A percentile compares a stretch with the other conserved stretches of the same genome.
Conservation (phyloP, 768 basidiomycete genomes). For the Macrolepiota dolichaula region DNA sequence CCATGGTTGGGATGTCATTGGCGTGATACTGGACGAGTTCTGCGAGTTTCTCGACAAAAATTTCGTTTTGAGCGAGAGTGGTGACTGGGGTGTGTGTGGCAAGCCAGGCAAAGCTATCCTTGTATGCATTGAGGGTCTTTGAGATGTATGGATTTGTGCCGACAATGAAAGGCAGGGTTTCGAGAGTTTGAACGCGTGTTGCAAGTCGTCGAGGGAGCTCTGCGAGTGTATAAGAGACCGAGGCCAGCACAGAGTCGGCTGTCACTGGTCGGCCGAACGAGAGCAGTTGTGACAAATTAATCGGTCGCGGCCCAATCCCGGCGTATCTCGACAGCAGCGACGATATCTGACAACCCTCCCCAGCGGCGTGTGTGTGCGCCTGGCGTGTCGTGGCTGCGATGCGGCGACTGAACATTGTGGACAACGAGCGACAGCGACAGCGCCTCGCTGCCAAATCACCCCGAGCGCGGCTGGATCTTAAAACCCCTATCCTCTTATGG, state of each 20-base stretch:
- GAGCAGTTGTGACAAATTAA: constrained; percentile 70
- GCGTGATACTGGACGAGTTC: constrained; percentile 73
- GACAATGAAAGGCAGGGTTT: constrained; percentile 81
- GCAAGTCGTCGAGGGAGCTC: constrained; percentile 80
- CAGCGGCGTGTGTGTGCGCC: constrained; percentile 21
- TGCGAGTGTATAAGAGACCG: constrained; percentile 68
- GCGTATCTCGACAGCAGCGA: constrained; percentile 63
- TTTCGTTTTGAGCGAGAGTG: constrained; percentile 64
- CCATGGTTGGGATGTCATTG: constrained; percentile 88
- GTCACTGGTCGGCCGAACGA: constrained; percentile 76
- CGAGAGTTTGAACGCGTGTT: constrained; percentile 68
- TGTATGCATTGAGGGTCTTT: constrained; percentile 63
- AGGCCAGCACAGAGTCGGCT: constrained; percentile 64
- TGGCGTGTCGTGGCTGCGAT: not conserved
- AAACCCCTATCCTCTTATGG: not conserved
- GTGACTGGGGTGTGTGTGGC: constrained; percentile 64
- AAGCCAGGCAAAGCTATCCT: constrained; percentile 66
- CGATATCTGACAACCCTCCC: constrained; percentile 49
- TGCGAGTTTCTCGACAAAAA: constrained; percentile 66
- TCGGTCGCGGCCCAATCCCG: constrained; percentile 58
- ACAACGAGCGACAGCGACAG: not conserved
- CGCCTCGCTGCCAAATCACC: not conserved
- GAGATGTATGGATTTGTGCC: constrained; percentile 88
- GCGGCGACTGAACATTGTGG: not conserved
- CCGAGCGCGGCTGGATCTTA: not conserved